Evolutionary conservation across 495 filamentous ascomycete species (phyloP).

Genomic region (Aspergillus cavernicola): DNA sequence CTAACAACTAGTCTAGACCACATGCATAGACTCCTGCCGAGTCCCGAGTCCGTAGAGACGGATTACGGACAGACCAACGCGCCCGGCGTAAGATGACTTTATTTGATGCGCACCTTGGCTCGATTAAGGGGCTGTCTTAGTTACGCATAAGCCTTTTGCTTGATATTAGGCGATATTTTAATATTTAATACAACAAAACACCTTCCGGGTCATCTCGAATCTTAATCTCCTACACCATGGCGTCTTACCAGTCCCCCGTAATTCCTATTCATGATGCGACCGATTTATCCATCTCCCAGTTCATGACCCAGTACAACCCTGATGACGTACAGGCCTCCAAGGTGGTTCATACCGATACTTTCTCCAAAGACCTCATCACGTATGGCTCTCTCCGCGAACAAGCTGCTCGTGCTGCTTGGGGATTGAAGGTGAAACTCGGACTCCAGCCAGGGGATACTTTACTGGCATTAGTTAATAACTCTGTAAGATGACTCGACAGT

Average conservation of each 20-base stretch:
- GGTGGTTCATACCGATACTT: conserved; percentile 15
- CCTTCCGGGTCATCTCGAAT: too few species aligned
- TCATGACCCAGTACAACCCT: conserved; percentile 22
- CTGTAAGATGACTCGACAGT: conserved; percentile 3
- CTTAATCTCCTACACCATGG: too few species aligned
- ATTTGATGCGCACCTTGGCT: too few species aligned
- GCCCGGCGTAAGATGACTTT: too few species aligned
- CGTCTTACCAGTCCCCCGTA: neutral
- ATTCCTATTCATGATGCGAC: conserved; percentile 15
- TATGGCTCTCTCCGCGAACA: conserved; percentile 11
- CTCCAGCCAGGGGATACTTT: conserved; percentile 15
- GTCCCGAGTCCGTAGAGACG: too few species aligned
- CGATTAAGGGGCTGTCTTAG: too few species aligned
- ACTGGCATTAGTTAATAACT: conserved; percentile 19
- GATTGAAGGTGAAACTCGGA: conserved; percentile 13
- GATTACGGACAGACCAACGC: too few species aligned
- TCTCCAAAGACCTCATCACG: conserved; percentile 14
- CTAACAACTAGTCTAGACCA: too few species aligned
- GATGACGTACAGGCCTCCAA: conserved; percentile 16
- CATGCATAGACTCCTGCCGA: too few species aligned
- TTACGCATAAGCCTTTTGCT: too few species aligned
- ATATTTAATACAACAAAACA: too few species aligned
- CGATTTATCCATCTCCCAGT: conserved; percentile 16
- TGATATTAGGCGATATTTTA: too few species aligned
- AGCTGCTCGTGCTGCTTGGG: conserved; percentile 13